Evolutionary conservation across 1,284 basidiomycete genomes (phyloP), one percentile per base, ranked within the genome.

Genomic region (Sphagnurus paluster): DNA sequence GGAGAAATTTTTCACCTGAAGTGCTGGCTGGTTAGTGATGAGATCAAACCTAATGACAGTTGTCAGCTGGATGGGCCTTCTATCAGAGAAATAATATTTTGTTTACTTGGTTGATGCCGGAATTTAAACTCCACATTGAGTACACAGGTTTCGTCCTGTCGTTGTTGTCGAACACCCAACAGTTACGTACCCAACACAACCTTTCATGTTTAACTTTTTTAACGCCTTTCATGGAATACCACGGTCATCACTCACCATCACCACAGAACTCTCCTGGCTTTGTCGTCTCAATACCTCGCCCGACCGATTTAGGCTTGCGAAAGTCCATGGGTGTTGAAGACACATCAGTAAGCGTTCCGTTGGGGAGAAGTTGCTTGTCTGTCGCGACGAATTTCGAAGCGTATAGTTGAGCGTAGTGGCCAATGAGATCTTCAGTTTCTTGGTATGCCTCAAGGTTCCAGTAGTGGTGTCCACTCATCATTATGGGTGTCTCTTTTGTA

Each of bases 361-460:
- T 75, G 0, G 76, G 76, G 46, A 77, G 73, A 13, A 75, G 61
- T 25, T 65, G 62, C 0, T 67, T 66, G 51, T 77, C 70, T 1
- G 70, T 74, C 5, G 63, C 65, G 25, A 79, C 68, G 34, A 73
- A 64, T 33, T 62, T 64, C 6, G 69, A 69, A 1, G 72, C 56
- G 38, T 63, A 55, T 49, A 74, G 64, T 44, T 71, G 67, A 4
- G 65, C 61, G 38, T 61, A 54, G 51, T 79, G 76, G 6, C 66
- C 66, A 14, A 62, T 50, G 5, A 75, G 61, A 46, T 75, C 69
- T 46, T 74, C 60, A 0, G 67, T 60, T 48, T 71, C 71, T 26
- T 71, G 52, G 56, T 71, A 78, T 0, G 68, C 75, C 50, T 77
- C 75, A 4, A 77, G 54, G 54, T 79, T 77, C 71, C 72, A 76